Conservation (phyloP, 2,329 filamentous ascomycete genomes). For the Colletotrichum tamarilloi region DNA sequence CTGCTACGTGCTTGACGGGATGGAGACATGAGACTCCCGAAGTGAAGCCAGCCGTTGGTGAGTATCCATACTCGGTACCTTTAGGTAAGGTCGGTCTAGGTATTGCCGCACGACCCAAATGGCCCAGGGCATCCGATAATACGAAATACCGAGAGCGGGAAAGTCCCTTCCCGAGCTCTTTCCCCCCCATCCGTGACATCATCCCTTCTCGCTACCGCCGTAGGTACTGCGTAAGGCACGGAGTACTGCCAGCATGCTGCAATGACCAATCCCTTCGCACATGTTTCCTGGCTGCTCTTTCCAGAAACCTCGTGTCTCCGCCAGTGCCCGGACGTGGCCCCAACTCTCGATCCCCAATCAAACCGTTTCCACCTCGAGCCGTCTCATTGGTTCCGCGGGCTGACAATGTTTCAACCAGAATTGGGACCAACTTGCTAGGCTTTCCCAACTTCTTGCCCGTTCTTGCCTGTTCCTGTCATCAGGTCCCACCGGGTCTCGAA, state of each 20-base stretch:
- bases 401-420: constrained; percentile 34
- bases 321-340: constrained; percentile 24
- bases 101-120: not conserved
- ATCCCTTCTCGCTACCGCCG: constrained; percentile 9
- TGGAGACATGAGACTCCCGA: not conserved
- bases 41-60: too few species aligned
- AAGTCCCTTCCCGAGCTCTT: not conserved
- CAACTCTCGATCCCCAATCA: constrained; percentile 27
- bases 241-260: too few species aligned
- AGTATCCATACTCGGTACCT: too few species aligned
- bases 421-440: constrained; percentile 15
- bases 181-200: constrained; percentile 26
- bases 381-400: constrained; percentile 19
- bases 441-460: constrained; percentile 5
- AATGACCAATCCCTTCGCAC: constrained; percentile 15
- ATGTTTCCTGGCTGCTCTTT: constrained; percentile 26
- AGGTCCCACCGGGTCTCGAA: constrained; percentile 4
- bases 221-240: too few species aligned
- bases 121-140: not conserved
- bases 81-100: too few species aligned
- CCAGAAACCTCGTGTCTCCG: constrained; percentile 33
- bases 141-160: constrained; percentile 1
- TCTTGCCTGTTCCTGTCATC: constrained; percentile 20
- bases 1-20: not conserved
- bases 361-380: constrained; percentile 30